phyloP scores from a whole-genome alignment of 495 filamentous ascomycete genomes.

The Aspergillus nanangensis region DNA sequence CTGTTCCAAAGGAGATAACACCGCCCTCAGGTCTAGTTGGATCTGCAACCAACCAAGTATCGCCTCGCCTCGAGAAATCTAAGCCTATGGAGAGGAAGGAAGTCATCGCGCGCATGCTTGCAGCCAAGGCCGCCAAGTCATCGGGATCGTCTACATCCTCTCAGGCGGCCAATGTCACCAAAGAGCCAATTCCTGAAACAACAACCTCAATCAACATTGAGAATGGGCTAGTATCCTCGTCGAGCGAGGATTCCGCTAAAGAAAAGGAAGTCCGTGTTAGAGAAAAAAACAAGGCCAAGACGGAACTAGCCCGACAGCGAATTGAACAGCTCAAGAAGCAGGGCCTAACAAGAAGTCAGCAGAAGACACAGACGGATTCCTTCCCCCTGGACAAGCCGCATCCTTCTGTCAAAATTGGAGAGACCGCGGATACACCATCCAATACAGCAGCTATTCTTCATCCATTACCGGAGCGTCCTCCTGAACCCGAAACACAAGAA shows the following conservation, averaged over 20 bases:
- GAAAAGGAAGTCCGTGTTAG: conserved; percentile 29
- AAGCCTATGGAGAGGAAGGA: conserved; percentile 70
- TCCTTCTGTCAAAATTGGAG: no score
- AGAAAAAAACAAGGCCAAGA: conserved; percentile 53
- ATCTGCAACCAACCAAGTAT: no score
- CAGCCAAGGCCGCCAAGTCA: conserved; percentile 46
- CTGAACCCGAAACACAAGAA: conserved; percentile 22
- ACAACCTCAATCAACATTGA: conserved; percentile 9
- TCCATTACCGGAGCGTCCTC: conserved; percentile 41
- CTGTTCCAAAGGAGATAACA: no score
- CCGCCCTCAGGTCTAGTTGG: no score
- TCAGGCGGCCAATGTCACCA: conserved; percentile 13
- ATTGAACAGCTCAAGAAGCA: conserved; percentile 49
- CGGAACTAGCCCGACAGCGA: conserved; percentile 47
- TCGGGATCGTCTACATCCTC: conserved; percentile 14
- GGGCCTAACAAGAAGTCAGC: conserved; percentile 29
- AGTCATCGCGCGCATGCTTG: conserved; percentile 68
- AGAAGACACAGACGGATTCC: conserved; percentile 18
- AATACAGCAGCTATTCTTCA: conserved; percentile 25
- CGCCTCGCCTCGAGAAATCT: conserved; percentile 4
- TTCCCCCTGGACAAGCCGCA: conserved; percentile 1
- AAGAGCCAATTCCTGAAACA: conserved; percentile 13
- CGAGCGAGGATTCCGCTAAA: conserved; percentile 10
- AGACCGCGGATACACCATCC: neutral
- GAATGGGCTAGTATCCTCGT: conserved; percentile 4